Evolutionary conservation across 2,329 filamentous ascomycete genomes (phyloP).

Genomic region (Sarocladium kiliense): DNA sequence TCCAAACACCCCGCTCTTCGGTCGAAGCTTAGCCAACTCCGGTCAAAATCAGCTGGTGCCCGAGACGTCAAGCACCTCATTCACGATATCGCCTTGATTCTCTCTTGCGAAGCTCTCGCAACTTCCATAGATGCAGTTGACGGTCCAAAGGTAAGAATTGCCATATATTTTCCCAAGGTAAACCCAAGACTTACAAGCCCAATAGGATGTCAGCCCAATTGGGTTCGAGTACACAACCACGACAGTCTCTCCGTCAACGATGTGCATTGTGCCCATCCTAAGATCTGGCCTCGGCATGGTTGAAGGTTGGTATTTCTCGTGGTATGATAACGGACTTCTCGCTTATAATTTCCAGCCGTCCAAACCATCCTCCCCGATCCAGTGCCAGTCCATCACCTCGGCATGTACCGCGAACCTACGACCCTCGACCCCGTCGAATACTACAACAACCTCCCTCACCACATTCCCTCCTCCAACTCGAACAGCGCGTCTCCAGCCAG

Average conservation of each 20-base stretch:
- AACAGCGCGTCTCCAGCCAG: slow-evolving; percentile 28
- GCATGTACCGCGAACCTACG: slow-evolving; percentile 85
- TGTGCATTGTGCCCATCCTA: slow-evolving; percentile 89
- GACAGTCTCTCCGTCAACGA: slow-evolving; percentile 55
- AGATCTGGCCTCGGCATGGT: slow-evolving; percentile 89
- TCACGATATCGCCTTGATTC: slow-evolving; percentile 78
- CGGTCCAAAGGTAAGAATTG: slow-evolving; percentile 54
- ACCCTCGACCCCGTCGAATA: slow-evolving; percentile 90
- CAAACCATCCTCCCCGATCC: slow-evolving; percentile 75
- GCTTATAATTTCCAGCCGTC: slow-evolving; percentile 47
- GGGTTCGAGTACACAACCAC: slow-evolving; percentile 69
- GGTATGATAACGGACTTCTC: too few species aligned
- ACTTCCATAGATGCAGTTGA: slow-evolving; percentile 51
- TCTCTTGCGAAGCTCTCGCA: slow-evolving; percentile 77
- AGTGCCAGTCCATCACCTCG: slow-evolving; percentile 86
- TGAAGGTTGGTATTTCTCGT: slow-evolving; percentile 52
- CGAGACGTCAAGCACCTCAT: slow-evolving; percentile 77
- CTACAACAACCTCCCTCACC: slow-evolving; percentile 93
- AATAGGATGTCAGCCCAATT: slow-evolving; percentile 70
- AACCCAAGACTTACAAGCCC: background rate
- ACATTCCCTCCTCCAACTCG: slow-evolving; percentile 36
- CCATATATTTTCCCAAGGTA: background rate
- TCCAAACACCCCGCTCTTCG: slow-evolving; percentile 80
- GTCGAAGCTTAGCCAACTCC: slow-evolving; percentile 85
- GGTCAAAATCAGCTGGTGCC: slow-evolving; percentile 64